Percentiles rank a stretch among this genome's conserved stretches.
Conservation (phyloP, 441 rosid species). For the Erodium chrysanthum region DNA sequence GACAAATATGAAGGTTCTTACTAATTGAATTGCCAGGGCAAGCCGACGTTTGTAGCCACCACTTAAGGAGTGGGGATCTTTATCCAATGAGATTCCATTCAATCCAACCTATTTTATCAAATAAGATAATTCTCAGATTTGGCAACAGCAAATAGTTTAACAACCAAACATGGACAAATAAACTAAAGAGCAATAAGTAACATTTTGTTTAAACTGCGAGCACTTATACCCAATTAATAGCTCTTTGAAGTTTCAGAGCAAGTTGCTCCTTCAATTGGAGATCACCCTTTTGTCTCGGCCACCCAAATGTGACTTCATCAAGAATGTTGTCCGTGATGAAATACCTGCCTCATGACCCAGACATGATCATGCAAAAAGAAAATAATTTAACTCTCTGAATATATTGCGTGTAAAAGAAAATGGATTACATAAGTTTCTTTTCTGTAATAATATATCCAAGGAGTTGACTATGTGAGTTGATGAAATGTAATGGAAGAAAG, state of each 20-base stretch:
- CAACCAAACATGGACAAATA: constrained; percentile 5
- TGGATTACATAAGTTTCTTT: neutral
- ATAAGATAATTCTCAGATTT: constrained; percentile 9
- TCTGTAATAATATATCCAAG: neutral
- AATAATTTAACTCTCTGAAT: neutral
- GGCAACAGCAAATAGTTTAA: neutral
- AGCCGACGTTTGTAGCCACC: constrained; percentile 91
- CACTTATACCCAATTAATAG: constrained; percentile 60
- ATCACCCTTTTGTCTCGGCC: constrained; percentile 72
- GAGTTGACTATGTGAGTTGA: neutral
- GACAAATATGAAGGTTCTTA: constrained; percentile 26
- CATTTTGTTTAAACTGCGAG: constrained; percentile 13
- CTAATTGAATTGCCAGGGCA: constrained; percentile 85
- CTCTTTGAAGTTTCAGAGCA: constrained; percentile 70
- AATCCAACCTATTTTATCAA: constrained; percentile 60
- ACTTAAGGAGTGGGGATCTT: constrained; percentile 79
- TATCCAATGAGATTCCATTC: constrained; percentile 59
- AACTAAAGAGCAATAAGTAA: constrained; percentile 10
- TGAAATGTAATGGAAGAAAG: neutral
- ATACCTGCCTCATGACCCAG: constrained; percentile 37
- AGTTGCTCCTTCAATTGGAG: constrained; percentile 51
- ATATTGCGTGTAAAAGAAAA: neutral
- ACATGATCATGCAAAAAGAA: neutral
- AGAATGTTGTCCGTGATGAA: constrained; percentile 78
- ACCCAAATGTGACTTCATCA: constrained; percentile 78